phyloP scores from a whole-genome alignment of 169 alveolate species.

The Plasmodium berghei region DNA sequence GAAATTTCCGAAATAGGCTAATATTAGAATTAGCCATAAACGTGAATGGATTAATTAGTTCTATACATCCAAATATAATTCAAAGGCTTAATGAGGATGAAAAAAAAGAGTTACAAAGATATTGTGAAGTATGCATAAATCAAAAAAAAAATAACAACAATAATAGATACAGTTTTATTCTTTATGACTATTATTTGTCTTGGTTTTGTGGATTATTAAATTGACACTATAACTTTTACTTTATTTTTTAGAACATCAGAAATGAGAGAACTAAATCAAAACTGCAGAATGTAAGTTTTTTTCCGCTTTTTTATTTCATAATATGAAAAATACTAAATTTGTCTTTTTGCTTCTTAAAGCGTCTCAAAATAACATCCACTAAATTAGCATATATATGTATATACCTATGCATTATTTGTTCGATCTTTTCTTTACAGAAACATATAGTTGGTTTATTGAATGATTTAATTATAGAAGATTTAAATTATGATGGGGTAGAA shows the following conservation, averaged over 20 bases:
- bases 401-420: not conserved
- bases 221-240: not conserved
- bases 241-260: slow-evolving; percentile 49
- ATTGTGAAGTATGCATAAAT: slow-evolving; percentile 51
- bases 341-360: not conserved
- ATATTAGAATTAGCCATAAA: slow-evolving; percentile 74
- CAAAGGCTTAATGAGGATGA: slow-evolving; percentile 73
- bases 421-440: slow-evolving; percentile 20
- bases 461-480: slow-evolving; percentile 73
- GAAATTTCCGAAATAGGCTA: slow-evolving; percentile 72
- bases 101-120: slow-evolving; percentile 58
- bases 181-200: not conserved
- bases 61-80: slow-evolving; percentile 70
- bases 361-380: not conserved
- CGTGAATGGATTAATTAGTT: slow-evolving; percentile 63
- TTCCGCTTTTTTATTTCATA: slow-evolving; percentile 1
- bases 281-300: slow-evolving; percentile 41
- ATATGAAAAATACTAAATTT: not conserved
- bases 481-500: slow-evolving; percentile 69
- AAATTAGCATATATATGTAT: too few relatives aligned
- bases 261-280: slow-evolving; percentile 63
- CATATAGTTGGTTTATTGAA: slow-evolving; percentile 61
- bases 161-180: not conserved
- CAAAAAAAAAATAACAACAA: not conserved
- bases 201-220: not conserved